Evolutionary conservation across 331 rosid genomes (phyloP), one percentile per base, ranked within the genome.

Genomic region (Acacia pycnantha): DNA sequence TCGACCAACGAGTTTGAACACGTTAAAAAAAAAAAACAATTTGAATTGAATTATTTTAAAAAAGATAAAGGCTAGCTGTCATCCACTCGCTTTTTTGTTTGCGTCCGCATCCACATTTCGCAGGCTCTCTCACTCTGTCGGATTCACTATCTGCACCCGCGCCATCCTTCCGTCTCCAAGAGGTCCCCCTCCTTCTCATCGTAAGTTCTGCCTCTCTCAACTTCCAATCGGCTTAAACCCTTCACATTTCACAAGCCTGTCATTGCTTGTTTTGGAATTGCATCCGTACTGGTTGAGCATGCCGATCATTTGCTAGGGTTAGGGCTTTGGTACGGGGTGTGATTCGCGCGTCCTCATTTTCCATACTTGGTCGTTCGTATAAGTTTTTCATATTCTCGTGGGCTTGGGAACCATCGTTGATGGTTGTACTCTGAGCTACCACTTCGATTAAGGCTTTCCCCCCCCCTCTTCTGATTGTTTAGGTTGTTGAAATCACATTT

Each of bases 141-240:
- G 71, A 26, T 10, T 71, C 61, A 18, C 22, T 41, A 6, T 24
- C 67, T 16, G n/a, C 68, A n/a, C 41, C 40, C 9, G 76, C 79
- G 69, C 64, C 82, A 84, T 84, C 89, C 83, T 46, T 73, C 35
- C 37, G 16, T 61, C 33, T 26, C 73, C 43, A 46, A 24, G 70
- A 73, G 79, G 47, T 64, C 77, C 59, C 33, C 74, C 80, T 46
- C 75, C 64, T 31, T 78, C 84, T 70, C 79, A 51, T 83, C 66
- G 86, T 87, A 84, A 84, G 82, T 76, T 62, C 67, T 31, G 37
- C 77, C 47, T 71, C 40, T 8, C 47, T 51, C 2, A 4, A 4
- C 1, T 41, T n/a, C 18, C 21, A 19, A 18, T 62, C 12, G 65
- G 11, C n/a, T 44, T 13, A 58, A 81, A 70, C 70, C 80, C 80